Evolutionary conservation across 106 monocot species (phyloP).

Genomic region (Ottelia alismoides): DNA sequence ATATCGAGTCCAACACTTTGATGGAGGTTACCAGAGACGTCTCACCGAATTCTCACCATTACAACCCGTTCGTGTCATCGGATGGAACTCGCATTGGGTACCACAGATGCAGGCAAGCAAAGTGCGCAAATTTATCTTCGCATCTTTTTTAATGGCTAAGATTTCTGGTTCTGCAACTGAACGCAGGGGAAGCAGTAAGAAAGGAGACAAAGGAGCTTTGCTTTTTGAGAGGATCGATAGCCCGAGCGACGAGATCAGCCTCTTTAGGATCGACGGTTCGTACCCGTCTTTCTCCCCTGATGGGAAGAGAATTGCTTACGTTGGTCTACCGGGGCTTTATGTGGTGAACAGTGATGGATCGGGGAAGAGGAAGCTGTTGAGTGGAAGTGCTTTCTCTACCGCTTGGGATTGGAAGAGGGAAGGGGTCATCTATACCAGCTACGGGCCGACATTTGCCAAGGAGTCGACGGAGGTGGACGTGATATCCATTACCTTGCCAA

Average conservation of each 20-base stretch:
- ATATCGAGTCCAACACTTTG: slow-evolving; percentile 21
- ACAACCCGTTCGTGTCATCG: slow-evolving; percentile 76
- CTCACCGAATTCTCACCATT: slow-evolving; percentile 53
- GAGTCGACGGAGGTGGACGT: slow-evolving; percentile 60
- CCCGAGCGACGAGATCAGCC: slow-evolving; percentile 25
- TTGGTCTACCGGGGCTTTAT: slow-evolving; percentile 51
- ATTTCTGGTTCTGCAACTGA: no score
- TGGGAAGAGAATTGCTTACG: slow-evolving; percentile 54
- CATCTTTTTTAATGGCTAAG: no score
- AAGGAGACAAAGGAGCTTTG: slow-evolving; percentile 9
- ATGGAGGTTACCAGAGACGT: slow-evolving; percentile 42
- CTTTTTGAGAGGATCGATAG: slow-evolving; percentile 59
- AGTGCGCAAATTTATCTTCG: no score
- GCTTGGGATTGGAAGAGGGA: slow-evolving; percentile 95
- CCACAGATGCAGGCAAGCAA: slow-evolving; percentile 87
- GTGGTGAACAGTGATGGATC: slow-evolving; percentile 73
- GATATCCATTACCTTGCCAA: slow-evolving; percentile 36
- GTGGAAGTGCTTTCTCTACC: slow-evolving; percentile 52
- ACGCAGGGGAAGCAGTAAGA: slow-evolving; percentile 13
- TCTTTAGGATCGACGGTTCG: slow-evolving; percentile 71
- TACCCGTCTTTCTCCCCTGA: slow-evolving; percentile 89
- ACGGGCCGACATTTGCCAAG: slow-evolving; percentile 45
- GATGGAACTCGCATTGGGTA: slow-evolving; percentile 50
- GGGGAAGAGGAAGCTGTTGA: slow-evolving; percentile 26
- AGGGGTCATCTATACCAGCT: slow-evolving; percentile 77